Percentiles rank a stretch among this genome's conserved stretches.
These are phyloP conservation scores for Cladosporium phlei DNA, from an alignment of 2,329 filamentous ascomycete species.

Conservation along the genomic window DNA sequence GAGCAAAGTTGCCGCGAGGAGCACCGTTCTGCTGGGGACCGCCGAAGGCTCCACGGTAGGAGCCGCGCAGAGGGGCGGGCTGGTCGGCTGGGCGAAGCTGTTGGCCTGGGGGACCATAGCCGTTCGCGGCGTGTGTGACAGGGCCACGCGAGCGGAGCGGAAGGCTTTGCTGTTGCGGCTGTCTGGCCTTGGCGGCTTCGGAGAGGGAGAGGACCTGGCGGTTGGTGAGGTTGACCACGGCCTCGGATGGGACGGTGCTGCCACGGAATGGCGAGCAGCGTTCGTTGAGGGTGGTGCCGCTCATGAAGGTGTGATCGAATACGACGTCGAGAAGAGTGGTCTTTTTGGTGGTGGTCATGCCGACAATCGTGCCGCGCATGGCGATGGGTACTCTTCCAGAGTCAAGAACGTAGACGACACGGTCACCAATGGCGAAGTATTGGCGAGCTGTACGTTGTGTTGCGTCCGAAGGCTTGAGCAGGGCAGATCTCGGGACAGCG, in stretches of 20 bases:
- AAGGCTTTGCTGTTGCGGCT: conserved; percentile 22
- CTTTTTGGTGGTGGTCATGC: conserved; percentile 81
- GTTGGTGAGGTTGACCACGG: conserved; percentile 80
- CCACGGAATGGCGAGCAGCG: conserved; percentile 91
- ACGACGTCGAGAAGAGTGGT: conserved; percentile 82
- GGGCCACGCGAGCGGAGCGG: conserved; percentile 26
- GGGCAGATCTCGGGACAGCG: conserved; percentile 76
- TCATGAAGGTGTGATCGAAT: conserved; percentile 95
- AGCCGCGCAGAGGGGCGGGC: conserved; percentile 56
- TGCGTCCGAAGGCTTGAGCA: conserved; percentile 93
- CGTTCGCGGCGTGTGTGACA: conserved; percentile 49
- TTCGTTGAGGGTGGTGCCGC: conserved; percentile 83
- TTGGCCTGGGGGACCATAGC: conserved; percentile 54
- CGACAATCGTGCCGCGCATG: conserved; percentile 86
- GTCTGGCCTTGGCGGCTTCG: conserved; percentile 30
- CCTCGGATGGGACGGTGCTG: conserved; percentile 81
- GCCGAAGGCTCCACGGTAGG: conserved; percentile 54
- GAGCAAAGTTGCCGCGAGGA: conserved; percentile 25
- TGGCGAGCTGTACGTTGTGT: conserved; percentile 87
- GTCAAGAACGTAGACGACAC: conserved; percentile 86
- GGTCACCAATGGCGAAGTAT: conserved; percentile 76
- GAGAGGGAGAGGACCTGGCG: conserved; percentile 68
- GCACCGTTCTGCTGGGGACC: conserved; percentile 36
- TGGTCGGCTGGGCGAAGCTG: conserved; percentile 55
- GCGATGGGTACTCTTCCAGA: conserved; percentile 94